These are phyloP conservation scores for Hyaloscypha finlandica DNA, from an alignment of 495 filamentous ascomycete genomes.

Conservation along the genomic window DNA sequence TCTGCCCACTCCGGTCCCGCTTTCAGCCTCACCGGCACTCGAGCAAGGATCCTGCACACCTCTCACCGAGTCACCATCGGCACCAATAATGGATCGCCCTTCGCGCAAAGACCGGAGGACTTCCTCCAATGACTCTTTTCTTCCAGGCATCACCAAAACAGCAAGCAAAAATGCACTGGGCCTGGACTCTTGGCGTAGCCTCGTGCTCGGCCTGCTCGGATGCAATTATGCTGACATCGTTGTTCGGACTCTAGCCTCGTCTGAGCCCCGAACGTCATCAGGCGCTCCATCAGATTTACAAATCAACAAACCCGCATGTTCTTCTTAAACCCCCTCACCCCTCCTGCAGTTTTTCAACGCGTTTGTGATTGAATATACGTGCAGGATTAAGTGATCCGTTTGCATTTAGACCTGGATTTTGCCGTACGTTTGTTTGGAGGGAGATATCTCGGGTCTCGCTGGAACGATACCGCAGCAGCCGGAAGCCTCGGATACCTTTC, in stretches of 20 bases:
- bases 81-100: neutral
- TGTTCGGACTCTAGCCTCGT: neutral
- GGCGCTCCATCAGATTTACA: neutral
- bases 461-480: neutral
- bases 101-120: neutral
- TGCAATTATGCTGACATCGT: neutral
- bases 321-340: neutral
- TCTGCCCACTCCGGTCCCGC: neutral
- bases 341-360: neutral
- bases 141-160: neutral
- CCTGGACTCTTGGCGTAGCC: neutral
- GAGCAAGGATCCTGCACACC: neutral
- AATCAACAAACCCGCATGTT: neutral
- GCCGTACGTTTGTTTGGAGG: neutral
- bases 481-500: constrained; percentile 5
- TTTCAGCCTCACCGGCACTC: neutral
- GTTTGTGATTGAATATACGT: neutral
- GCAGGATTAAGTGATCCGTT: neutral
- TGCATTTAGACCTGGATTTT: neutral
- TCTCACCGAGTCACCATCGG: neutral
- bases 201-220: constrained; percentile 9
- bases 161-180: neutral
- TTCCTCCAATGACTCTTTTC: neutral
- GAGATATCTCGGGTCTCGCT: constrained; percentile 1
- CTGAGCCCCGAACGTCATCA: constrained; percentile 1